Conservation (phyloP, 495 filamentous ascomycete genomes). For the Sordaria brevicollis region DNA sequence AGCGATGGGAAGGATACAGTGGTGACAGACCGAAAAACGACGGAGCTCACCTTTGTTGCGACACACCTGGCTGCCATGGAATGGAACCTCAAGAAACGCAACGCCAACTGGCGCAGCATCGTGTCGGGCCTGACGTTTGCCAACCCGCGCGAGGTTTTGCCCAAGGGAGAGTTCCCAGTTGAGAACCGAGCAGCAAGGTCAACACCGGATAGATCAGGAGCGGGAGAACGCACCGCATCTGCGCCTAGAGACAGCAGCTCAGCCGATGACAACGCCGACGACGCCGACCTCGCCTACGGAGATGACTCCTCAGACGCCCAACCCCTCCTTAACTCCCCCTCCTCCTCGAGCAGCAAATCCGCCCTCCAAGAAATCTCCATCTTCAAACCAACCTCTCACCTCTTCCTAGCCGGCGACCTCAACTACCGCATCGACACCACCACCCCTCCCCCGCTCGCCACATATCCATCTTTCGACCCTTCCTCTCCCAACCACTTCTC, state of each 20-base stretch:
- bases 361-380: constrained; percentile 39
- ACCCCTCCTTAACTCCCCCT: not conserved
- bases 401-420: constrained; percentile 83
- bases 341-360: constrained; percentile 3
- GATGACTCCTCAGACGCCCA: not conserved
- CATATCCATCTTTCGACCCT: constrained; percentile 53
- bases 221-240: constrained; percentile 3
- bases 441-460: constrained; percentile 40
- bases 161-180: constrained; percentile 8
- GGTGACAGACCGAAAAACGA: constrained; percentile 19
- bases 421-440: constrained; percentile 77
- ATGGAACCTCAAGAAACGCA: constrained; percentile 54
- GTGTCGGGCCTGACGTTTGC: constrained; percentile 69
- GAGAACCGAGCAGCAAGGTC: not conserved
- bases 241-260: constrained; percentile 8
- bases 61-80: constrained; percentile 90
- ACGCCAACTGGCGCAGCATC: constrained; percentile 77
- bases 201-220: constrained; percentile 13
- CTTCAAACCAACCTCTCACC: constrained; percentile 62
- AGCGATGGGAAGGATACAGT: constrained; percentile 1
- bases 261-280: constrained; percentile 19
- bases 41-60: constrained; percentile 70
- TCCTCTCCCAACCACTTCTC: constrained; percentile 34
- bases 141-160: constrained; percentile 24
- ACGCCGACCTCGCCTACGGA: not conserved